Evolutionary conservation across 768 basidiomycete genomes (phyloP).

Genomic region (Tylopilus intermedius): DNA sequence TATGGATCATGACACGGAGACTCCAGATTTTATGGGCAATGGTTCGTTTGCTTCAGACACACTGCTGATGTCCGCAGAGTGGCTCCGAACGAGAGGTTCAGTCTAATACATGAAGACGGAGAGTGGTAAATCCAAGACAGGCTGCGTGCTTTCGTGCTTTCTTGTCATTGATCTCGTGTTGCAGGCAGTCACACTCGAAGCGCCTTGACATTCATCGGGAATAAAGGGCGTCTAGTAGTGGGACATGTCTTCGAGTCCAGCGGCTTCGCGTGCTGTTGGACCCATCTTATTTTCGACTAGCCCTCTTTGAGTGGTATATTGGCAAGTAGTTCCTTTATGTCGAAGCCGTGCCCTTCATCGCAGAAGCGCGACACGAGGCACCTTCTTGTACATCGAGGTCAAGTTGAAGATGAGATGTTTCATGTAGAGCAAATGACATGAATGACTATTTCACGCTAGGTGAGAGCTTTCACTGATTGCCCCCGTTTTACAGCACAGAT

Average conservation of each 20-base stretch:
- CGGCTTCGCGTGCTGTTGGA: slow-evolving; percentile 17
- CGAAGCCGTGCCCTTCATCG: too few species aligned
- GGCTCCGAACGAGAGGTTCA: slow-evolving; percentile 5
- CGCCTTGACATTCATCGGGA: background rate
- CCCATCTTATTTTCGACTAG: slow-evolving; percentile 9
- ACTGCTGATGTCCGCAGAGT: background rate
- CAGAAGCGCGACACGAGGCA: too few species aligned
- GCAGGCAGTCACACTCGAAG: background rate
- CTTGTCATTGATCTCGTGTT: background rate
- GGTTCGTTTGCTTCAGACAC: background rate
- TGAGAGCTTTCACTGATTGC: too few species aligned
- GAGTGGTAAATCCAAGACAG: background rate
- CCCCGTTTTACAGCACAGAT: too few species aligned
- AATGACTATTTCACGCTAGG: too few species aligned
- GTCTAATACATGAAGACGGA: background rate
- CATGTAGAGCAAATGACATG: too few species aligned
- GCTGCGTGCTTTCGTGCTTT: too few species aligned
- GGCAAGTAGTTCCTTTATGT: too few species aligned
- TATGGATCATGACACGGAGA: background rate
- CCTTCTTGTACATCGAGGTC: too few species aligned
- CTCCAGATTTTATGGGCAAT: slow-evolving; percentile 2
- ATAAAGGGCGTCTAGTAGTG: slow-evolving; percentile 24
- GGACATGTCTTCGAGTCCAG: slow-evolving; percentile 6
- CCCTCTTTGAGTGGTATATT: background rate
- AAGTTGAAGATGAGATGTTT: too few species aligned